Percentiles rank a stretch among this genome's conserved stretches.
phyloP scores from a whole-genome alignment of 106 monocot species.

The Narthecium ossifragum region DNA sequence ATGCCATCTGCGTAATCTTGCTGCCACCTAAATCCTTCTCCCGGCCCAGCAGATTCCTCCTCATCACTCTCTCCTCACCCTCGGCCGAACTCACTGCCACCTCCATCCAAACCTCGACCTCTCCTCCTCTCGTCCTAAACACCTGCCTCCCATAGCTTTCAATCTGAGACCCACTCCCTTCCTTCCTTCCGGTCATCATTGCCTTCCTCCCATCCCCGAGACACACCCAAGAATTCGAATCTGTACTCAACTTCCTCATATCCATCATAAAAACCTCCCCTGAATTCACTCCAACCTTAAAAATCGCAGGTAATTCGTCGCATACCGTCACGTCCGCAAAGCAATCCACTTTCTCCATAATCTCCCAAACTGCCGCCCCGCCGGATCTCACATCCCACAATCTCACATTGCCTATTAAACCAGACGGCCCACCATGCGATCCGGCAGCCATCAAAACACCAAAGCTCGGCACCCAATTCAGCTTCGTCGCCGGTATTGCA shows the following conservation, averaged over 20 bases:
- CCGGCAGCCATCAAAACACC: conserved; percentile 60
- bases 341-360: conserved; percentile 52
- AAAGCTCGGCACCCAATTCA: conserved; percentile 37
- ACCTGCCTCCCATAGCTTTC: conserved; percentile 42
- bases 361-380: conserved; percentile 25
- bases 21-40: background rate
- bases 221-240: conserved; percentile 31
- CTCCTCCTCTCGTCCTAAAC: conserved; percentile 41
- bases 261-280: conserved; percentile 75
- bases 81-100: conserved; percentile 17
- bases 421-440: conserved; percentile 61
- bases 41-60: conserved; percentile 56
- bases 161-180: conserved; percentile 47
- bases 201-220: conserved; percentile 21
- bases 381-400: conserved; percentile 55
- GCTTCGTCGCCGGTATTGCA: conserved; percentile 55
- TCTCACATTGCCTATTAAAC: conserved; percentile 38
- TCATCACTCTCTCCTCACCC: conserved; percentile 48
- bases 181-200: conserved; percentile 9
- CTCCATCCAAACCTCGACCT: conserved; percentile 64
- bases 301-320: conserved; percentile 37
- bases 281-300: conserved; percentile 57
- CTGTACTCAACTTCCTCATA: conserved; percentile 47
- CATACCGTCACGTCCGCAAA: conserved; percentile 56
- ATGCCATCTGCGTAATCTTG: background rate